Evolutionary conservation across 768 basidiomycete genomes (phyloP), one percentile per base, ranked within the genome.

Genomic region (Harrya chromipes): DNA sequence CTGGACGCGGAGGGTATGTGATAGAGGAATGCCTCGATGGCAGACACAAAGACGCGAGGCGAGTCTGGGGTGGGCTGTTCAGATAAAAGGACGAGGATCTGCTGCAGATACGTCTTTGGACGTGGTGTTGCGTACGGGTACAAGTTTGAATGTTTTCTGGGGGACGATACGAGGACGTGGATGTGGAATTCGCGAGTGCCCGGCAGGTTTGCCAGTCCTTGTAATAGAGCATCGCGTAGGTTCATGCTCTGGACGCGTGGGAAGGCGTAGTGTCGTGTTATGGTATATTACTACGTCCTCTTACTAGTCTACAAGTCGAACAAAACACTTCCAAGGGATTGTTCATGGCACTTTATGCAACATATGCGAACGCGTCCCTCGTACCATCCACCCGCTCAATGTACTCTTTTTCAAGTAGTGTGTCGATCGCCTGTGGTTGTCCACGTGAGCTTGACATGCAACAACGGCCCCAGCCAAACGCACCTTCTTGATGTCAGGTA

Each of bases 401-500:
- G 68, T 97, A 99, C 67, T 99, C 95, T 72, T 95, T 95, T 74
- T 97, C 95, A 41, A 97, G 74, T 17, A 98, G 74, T 13, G 84
- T 84, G 64, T 95, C 93, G 51, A 97, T 95, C 4, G 91, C 90
- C 87, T 90, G 51, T 12, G 12, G n/a, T 33, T 27, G n/a, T 13
- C 16, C 21, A 20, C 21, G 38, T 53, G 27, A 65, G 55, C 31
- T 0, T 0, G 26, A 17, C 33, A 11, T 3, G 31, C 19, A 16
- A 8, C 37, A 3, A 40, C 42, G 41, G 43, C 17, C 20, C 31
- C 29, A 37, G 23, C 6, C 3, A 36, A 33, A 40, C 68, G 10
- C 16, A 87, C 90, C 83, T 95, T 94, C 72, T 98, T 98, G 73
- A 98, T 94, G 64, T 97, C 94, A 3, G 91, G 85, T 45, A 97